These are phyloP conservation scores for Candida pini DNA, from an alignment of 805 yeast genomes.

Conservation along the genomic window DNA sequence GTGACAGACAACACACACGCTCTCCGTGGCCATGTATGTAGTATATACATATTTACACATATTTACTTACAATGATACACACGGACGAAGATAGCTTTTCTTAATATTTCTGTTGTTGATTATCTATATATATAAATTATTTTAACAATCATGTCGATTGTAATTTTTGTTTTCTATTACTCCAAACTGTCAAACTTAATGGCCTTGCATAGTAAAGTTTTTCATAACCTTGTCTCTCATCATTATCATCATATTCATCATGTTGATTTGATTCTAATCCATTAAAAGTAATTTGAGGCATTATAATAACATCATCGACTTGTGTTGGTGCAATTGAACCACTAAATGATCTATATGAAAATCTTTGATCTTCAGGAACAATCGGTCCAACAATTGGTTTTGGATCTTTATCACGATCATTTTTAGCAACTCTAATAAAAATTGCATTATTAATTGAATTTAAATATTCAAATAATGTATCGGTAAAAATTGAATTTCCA, in stretches of 20 bases:
- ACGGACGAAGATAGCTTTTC: too few species aligned
- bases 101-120: too few species aligned
- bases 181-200: conserved; percentile 24
- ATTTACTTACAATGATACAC: too few species aligned
- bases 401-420: conserved; percentile 22
- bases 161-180: conserved; percentile 15
- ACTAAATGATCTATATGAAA: conserved; percentile 26
- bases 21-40: too few species aligned
- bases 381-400: conserved; percentile 27
- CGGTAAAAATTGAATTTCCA: conserved; percentile 31
- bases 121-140: too few species aligned
- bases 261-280: conserved; percentile 20
- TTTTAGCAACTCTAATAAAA: conserved; percentile 26
- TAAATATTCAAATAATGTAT: conserved; percentile 28
- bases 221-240: conserved; percentile 22
- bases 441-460: conserved; percentile 23
- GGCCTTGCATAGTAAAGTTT: conserved; percentile 28
- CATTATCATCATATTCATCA: conserved; percentile 26
- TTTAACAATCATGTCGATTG: too few species aligned
- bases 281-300: conserved; percentile 27
- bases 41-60: too few species aligned
- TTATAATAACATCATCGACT: conserved; percentile 26
- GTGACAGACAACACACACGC: too few species aligned
- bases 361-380: conserved; percentile 21
- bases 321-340: conserved; percentile 28